Conservation (phyloP, 192 early-diverging fungal genomes). For the Dimargaris verticillata region DNA sequence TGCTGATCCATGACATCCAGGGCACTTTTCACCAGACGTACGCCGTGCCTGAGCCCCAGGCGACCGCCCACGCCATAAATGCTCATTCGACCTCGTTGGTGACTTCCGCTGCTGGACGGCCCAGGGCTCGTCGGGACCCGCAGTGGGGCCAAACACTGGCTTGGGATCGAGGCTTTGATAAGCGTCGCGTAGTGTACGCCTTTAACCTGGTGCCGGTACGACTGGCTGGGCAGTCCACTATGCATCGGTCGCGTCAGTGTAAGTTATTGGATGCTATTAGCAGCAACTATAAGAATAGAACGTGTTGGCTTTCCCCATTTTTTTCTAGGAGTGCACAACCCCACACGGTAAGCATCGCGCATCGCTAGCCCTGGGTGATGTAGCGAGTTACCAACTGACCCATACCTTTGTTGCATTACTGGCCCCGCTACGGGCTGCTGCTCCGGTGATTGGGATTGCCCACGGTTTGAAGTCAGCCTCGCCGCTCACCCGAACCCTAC, state of each 20-base stretch:
- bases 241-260: too few relatives aligned
- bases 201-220: not conserved
- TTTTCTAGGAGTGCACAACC: too few relatives aligned
- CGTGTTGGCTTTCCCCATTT: too few relatives aligned
- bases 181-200: conserved; percentile 2
- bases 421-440: not conserved
- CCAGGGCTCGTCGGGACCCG: not conserved
- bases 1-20: not conserved
- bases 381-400: not conserved
- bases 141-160: not conserved
- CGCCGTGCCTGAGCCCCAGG: not conserved
- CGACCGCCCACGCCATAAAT: not conserved
- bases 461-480: not conserved
- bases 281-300: too few relatives aligned
- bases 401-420: not conserved
- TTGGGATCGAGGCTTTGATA: not conserved
- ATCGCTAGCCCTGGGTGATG: too few relatives aligned
- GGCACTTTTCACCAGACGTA: not conserved
- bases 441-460: not conserved
- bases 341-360: too few relatives aligned
- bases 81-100: not conserved
- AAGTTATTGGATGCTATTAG: too few relatives aligned
- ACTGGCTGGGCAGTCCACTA: not conserved
- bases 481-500: not conserved
- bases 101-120: too few relatives aligned